These are phyloP conservation scores for Claviceps purpurea DNA, from an alignment of 2,329 filamentous ascomycete genomes.

Conservation along the genomic window DNA sequence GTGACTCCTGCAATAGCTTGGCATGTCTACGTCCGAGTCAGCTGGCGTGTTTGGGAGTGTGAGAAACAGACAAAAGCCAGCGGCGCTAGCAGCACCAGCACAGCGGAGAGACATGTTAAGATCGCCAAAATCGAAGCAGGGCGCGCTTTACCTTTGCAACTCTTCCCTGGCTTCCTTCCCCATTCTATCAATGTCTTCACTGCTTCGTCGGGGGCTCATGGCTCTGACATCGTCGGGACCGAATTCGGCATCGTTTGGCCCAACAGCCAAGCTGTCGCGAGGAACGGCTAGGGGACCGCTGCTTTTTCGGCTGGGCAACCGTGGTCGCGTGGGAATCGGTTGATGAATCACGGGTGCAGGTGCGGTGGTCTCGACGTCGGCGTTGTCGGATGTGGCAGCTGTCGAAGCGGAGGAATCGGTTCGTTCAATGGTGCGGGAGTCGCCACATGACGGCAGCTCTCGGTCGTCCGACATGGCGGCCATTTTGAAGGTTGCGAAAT, in stretches of 20 bases:
- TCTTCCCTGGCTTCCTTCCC: conserved; percentile 67
- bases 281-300: conserved; percentile 75
- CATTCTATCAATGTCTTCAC: conserved; percentile 78
- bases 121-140: background rate
- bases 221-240: conserved; percentile 80
- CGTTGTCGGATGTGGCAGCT: conserved; percentile 19
- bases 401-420: conserved; percentile 24
- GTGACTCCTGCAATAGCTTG: conserved; percentile 73
- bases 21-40: conserved; percentile 52
- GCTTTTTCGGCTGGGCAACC: conserved; percentile 59
- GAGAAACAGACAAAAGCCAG: background rate
- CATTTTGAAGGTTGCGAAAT: background rate
- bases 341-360: conserved; percentile 34
- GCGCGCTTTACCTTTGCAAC: conserved; percentile 37
- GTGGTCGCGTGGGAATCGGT: conserved; percentile 46
- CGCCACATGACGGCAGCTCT: conserved; percentile 13
- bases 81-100: too few relatives aligned
- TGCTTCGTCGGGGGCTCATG: conserved; percentile 88
- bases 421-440: conserved; percentile 22
- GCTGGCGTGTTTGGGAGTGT: background rate
- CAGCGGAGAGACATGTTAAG: background rate
- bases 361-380: conserved; percentile 17
- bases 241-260: conserved; percentile 60
- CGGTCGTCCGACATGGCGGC: conserved; percentile 11
- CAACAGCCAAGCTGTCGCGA: conserved; percentile 59